Percentiles rank a stretch among this genome's conserved stretches.
Evolutionary conservation across 2,329 filamentous ascomycete genomes (phyloP).

Genomic region (Colletotrichum incanum): DNA sequence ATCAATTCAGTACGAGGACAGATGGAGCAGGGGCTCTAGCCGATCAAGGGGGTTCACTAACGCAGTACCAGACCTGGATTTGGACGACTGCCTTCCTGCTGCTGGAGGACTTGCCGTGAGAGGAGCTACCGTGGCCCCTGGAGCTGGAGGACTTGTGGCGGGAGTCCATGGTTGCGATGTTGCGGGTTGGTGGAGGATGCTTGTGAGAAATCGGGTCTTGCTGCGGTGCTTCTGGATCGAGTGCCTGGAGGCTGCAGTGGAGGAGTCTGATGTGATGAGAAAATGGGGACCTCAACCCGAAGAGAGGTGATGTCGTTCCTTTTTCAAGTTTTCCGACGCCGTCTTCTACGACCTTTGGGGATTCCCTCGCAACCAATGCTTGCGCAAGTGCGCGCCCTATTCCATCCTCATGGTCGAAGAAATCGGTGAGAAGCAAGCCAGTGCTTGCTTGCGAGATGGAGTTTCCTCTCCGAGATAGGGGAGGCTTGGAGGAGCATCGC

Average conservation of each 20-base stretch:
- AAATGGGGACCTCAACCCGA: neutral
- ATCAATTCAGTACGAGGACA: neutral
- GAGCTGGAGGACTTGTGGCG: neutral
- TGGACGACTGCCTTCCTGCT: neutral
- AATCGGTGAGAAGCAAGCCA: neutral
- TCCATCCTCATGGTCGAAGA: neutral
- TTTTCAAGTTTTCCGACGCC: neutral
- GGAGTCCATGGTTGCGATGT: neutral
- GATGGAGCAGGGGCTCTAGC: neutral
- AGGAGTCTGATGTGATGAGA: neutral
- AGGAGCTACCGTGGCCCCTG: conserved; percentile 2
- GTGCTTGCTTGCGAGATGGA: neutral
- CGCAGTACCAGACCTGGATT: conserved; percentile 20
- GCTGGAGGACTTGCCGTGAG: conserved; percentile 7
- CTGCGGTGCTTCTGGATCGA: neutral
- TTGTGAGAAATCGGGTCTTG: too few relatives aligned
- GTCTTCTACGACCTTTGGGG: neutral
- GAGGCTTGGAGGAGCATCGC: conserved; percentile 14
- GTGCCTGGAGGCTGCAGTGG: neutral
- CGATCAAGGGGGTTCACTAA: neutral
- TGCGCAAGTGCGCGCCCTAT: neutral
- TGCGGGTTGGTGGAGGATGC: neutral
- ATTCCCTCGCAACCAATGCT: neutral
- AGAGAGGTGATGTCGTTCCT: neutral
- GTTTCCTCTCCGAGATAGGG: neutral